Percentiles rank a stretch among this genome's conserved stretches.
Conservation (phyloP, 208 protist genomes). For the Crithidia fasciculata region DNA sequence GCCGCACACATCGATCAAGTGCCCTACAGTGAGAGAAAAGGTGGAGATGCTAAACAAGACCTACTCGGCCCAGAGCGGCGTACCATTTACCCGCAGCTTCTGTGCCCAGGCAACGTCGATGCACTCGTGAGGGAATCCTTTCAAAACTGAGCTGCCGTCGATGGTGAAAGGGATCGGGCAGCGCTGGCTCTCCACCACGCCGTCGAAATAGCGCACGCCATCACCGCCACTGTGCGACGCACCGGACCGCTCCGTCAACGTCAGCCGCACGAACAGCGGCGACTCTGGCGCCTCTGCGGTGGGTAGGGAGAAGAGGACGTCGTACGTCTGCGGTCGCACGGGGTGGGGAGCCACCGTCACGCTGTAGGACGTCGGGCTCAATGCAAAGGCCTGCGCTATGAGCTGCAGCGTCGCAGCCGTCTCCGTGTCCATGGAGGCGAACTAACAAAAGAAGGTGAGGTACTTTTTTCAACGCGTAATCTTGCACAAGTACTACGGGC, state of each 20-base stretch:
- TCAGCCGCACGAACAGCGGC: slow-evolving; percentile 49
- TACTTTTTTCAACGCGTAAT: too few relatives aligned
- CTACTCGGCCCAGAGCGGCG: slow-evolving; percentile 23
- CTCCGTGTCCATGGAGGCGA: slow-evolving; percentile 8
- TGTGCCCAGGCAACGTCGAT: slow-evolving; percentile 55
- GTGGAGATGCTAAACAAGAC: background rate
- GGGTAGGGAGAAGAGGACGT: slow-evolving; percentile 63
- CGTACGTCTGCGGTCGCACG: slow-evolving; percentile 26
- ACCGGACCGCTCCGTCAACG: slow-evolving; percentile 14
- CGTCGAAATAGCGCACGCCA: slow-evolving; percentile 21
- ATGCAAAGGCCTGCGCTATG: slow-evolving; percentile 48
- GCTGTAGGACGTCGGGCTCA: slow-evolving; percentile 50
- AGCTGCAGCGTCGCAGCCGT: slow-evolving; percentile 22
- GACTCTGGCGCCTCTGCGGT: slow-evolving; percentile 63
- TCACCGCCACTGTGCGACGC: background rate
- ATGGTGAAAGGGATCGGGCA: slow-evolving; percentile 47
- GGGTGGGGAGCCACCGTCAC: slow-evolving; percentile 64
- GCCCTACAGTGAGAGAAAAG: too few relatives aligned
- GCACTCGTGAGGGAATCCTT: slow-evolving; percentile 36
- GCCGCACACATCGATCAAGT: too few relatives aligned
- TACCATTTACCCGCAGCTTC: slow-evolving; percentile 33
- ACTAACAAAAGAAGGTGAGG: background rate
- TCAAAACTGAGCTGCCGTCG: slow-evolving; percentile 12
- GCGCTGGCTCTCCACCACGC: slow-evolving; percentile 33
- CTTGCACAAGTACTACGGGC: too few relatives aligned